Base-by-base conservation (phyloP, 164 flowering plant genomes). In the Tinospora cordifolia region DNA sequence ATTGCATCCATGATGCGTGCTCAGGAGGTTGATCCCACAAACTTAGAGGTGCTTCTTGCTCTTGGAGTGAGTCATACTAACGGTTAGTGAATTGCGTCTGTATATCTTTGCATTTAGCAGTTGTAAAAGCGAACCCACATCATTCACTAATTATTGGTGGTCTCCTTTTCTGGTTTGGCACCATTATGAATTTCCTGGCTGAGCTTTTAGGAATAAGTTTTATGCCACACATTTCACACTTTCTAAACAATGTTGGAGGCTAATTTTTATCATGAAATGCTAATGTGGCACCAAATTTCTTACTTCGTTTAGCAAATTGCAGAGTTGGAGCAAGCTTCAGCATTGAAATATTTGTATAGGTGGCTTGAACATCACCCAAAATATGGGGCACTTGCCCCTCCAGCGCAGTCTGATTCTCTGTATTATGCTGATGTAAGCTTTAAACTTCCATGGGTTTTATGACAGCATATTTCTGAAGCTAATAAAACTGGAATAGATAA, bases 31-130 rank as follows among this genome's bases (percentile, higher is more conserved):
- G 97, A 94, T 75, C 90, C 99, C 51, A 84, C 88, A 65, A 94
- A 94, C 75, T 78, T 94, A 62, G 99, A 94, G 77, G 99, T 94
- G 74, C 98, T 94, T 82, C 97, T 94, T 79, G 90, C 99, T 47
- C 93, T 94, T 73, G 99, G 99, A 41, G 99, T 94, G 84, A 94
- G 99, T 79, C 98, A 94, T 79, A 94, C 99, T 47, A 94, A 94
- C 80, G 99, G 99, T 94, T 10, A 81, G 90, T 83, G 36, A 21
- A 47, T 49, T 39, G 44, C 58, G 70, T 60, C 66, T 49, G 65
- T 44, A 25, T 59, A 68, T 30, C 57, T 63, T 21, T 39, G 5
- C 0, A 36, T 13, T 39, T 27, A 19, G 60, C 60, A 54, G 60
- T 54, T 34, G 30, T 54, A 2, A 54, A 54, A 54, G 24, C 8